phyloP scores from a whole-genome alignment of 805 yeast species.

The Wickerhamomyces ciferrii region DNA sequence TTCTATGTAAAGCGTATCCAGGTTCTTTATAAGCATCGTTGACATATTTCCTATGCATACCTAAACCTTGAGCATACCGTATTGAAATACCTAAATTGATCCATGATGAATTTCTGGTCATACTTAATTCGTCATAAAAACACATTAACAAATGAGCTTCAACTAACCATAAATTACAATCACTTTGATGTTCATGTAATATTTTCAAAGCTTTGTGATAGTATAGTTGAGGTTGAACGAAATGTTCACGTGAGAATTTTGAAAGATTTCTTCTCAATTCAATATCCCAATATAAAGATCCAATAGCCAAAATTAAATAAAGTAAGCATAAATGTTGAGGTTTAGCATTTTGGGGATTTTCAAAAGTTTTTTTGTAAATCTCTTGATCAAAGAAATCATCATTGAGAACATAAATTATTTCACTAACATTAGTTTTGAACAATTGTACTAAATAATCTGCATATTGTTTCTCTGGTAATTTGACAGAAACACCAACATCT shows the following conservation, averaged over 20 bases:
- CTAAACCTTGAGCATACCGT: constrained; percentile 37
- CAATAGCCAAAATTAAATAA: constrained; percentile 35
- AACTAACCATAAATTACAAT: constrained; percentile 36
- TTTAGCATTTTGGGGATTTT: constrained; percentile 22
- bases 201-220: constrained; percentile 31
- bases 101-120: constrained; percentile 39
- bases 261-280: constrained; percentile 21
- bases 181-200: constrained; percentile 28
- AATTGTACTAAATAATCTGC: constrained; percentile 26
- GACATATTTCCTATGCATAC: constrained; percentile 32
- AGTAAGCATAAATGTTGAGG: constrained; percentile 27
- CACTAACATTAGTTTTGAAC: constrained; percentile 34
- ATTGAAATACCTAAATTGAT: constrained; percentile 35
- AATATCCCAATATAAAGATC: constrained; percentile 31
- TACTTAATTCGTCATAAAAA: constrained; percentile 34
- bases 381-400: constrained; percentile 24
- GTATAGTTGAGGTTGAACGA: constrained; percentile 26
- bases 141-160: constrained; percentile 34
- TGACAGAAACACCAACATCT: constrained; percentile 13
- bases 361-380: constrained; percentile 26
- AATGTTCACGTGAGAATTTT: constrained; percentile 16
- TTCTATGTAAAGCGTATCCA: constrained; percentile 22
- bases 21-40: constrained; percentile 30
- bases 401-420: constrained; percentile 33
- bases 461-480: constrained; percentile 25